Conservation (phyloP, 805 yeast genomes). For the Pichia californica region DNA sequence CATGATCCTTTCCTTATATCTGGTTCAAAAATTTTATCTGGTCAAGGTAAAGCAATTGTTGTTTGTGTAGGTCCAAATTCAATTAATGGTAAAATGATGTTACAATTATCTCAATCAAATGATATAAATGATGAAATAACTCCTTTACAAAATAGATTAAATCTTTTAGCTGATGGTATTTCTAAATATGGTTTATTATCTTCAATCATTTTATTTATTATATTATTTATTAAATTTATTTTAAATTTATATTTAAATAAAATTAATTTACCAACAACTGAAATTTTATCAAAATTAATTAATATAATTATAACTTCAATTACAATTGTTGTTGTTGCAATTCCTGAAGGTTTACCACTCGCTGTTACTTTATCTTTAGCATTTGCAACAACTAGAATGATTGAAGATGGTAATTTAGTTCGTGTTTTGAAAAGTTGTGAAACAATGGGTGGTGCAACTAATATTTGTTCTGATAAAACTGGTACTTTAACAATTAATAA, state of each 20-base stretch:
- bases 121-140: conserved; percentile 82
- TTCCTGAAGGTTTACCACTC: conserved; percentile 97
- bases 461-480: conserved; percentile 94
- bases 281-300: conserved; percentile 79
- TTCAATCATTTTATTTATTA: conserved; percentile 73
- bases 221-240: conserved; percentile 70
- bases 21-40: conserved; percentile 82
- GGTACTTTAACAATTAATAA: conserved; percentile 93
- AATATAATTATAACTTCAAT: conserved; percentile 86
- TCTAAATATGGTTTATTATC: conserved; percentile 91
- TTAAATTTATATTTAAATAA: conserved; percentile 44
- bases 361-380: conserved; percentile 97
- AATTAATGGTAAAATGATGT: conserved; percentile 87
- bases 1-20: conserved; percentile 84
- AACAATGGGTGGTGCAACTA: conserved; percentile 98
- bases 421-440: conserved; percentile 91
- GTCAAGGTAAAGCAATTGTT: conserved; percentile 78
- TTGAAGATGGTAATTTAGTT: conserved; percentile 92
- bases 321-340: conserved; percentile 93
- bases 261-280: conserved; percentile 47
- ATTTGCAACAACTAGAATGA: conserved; percentile 97
- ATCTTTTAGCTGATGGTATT: conserved; percentile 82
- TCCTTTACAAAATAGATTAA: conserved; percentile 79
- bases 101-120: conserved; percentile 60
- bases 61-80: conserved; percentile 90